Evolutionary conservation across 257 asterid genomes (phyloP), one percentile per base, ranked within the genome.

Genomic region (Primulina tabacum): DNA sequence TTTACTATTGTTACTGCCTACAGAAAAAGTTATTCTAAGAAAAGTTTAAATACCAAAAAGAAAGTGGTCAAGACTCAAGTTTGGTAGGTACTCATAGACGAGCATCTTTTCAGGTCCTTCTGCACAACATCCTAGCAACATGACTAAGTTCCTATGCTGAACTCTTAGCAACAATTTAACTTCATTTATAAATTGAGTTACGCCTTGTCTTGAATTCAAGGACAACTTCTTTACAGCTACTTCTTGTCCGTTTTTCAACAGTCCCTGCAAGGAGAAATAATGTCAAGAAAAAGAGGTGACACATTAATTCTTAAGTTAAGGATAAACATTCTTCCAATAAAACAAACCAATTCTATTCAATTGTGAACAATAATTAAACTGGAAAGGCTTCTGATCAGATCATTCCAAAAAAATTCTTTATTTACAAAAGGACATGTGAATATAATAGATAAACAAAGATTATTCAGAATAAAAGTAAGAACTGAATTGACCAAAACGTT

Each of bases 51-150:
- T 83, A 91, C 97, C 92, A 7, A 92, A 92, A 56, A 92, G 89
- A 72, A 89, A 89, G 81, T 85, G 70, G 75, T 92, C 97, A 14
- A 92, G 96, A 83, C 97, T 92, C 78, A 73, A 82, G 80, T 92
- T 92, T 0, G 86, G 92, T 72, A 92, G 79, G 81, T 84, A 92
- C 76, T 92, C 95, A 52, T 92, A 92, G n/a, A 92, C 86, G 47
- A 89, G 95, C 95, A 92, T 89, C 88, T 80, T 87, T 77, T 90
- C 95, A 70, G 95, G 86, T 60, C 97, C 97, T 78, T 92, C 96
- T 12, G 80, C 71, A 62, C 97, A 89, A 74, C 97, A 92, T 2
- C 97, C 97, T 6, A 87, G 79, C 86, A 92, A 77, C 77, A 74
- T 77, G 50, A 89, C 96, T 47, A 92, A 75, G 86, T 89, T 87